Base-by-base conservation (phyloP, 108 stramenopile genomes). In the Nannochloropsis gaditana region DNA sequence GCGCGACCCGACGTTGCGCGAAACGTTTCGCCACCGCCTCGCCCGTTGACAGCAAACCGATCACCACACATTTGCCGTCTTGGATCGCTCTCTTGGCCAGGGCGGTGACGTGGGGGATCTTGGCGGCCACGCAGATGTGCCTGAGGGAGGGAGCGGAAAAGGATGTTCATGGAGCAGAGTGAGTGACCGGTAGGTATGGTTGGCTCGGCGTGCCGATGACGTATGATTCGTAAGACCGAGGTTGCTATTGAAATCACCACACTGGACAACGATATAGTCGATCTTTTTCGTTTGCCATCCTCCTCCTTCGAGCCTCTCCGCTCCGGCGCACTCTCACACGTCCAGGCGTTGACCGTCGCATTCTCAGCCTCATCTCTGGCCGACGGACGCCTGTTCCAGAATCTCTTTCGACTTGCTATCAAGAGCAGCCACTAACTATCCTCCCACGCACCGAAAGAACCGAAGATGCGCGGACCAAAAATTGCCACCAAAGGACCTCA, bases 11-110 rank as follows among this genome's bases (percentile, higher is more conserved):
- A n/a, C n/a, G 15, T n/a, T 92, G 89, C 15, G 81, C 86, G 11
- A 2, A 73, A 2, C 59, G 59, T 8, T 73, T 73, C 19, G 59
- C 59, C 59, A 73, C 59, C 6, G 93, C 92, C 87, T 94, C 94
- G 9, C 94, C 93, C 11, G 94, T 95, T 80, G 89, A 88, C 85
- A 94, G 94, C 42, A 95, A 88, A 79, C 94, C 94, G 86, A 95
- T 94, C 5, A 87, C 93, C 21, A 95, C 92, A 83, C 87, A 87
- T 84, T 90, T 73, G 19, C 59, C 59, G 2, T 73, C 59, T 8
- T n/a, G 59, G n/a, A 73, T 73, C 19, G 59, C 90, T 31, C 84
- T 10, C 80, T 82, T 83, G 47, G 93, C 90, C 80, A 91, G 85
- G 11, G 84, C 45, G 80, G 86, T 91, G 3, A 93, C 82, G 45